Percentiles rank a stretch among this genome's conserved stretches.
These are phyloP conservation scores for Fusarium chlamydosporum DNA, from an alignment of 2,329 filamentous ascomycete species.

Conservation along the genomic window DNA sequence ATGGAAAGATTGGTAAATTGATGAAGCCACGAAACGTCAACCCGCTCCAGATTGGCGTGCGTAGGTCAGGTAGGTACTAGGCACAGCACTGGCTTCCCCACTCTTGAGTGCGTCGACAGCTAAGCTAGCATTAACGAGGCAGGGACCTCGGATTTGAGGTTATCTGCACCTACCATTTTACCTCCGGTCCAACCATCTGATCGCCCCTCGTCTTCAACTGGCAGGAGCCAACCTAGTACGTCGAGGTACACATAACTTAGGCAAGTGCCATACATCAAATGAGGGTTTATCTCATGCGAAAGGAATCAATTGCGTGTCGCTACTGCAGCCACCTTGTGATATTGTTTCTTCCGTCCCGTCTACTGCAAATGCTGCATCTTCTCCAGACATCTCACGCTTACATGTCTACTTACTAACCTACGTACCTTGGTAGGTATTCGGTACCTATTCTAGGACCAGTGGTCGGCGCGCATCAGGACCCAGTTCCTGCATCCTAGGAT, in stretches of 20 bases:
- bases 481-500: conserved; percentile 51
- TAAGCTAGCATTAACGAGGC: conserved; percentile 27
- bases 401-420: not conserved
- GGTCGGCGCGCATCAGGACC: conserved; percentile 30
- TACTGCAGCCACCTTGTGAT: conserved; percentile 37
- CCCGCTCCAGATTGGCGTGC: conserved; percentile 11
- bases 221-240: conserved; percentile 8
- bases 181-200: conserved; percentile 24
- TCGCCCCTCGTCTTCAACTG: conserved; percentile 5
- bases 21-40: conserved; percentile 31
- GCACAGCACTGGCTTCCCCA: conserved; percentile 11
- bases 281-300: conserved; percentile 26
- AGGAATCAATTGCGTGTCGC: conserved; percentile 28
- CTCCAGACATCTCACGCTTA: conserved; percentile 25
- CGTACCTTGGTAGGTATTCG: conserved; percentile 1
- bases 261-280: conserved; percentile 4
- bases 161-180: conserved; percentile 33
- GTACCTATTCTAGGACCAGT: conserved; percentile 31
- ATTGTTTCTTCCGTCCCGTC: conserved; percentile 33
- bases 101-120: conserved; percentile 32
- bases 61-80: conserved; percentile 8
- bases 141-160: conserved; percentile 35
- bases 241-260: not conserved
- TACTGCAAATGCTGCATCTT: conserved; percentile 30
- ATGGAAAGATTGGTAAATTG: conserved; percentile 3